Evolutionary conservation across 73 alveolate genomes (phyloP).

Genomic region (Paramecium sonneborni): DNA sequence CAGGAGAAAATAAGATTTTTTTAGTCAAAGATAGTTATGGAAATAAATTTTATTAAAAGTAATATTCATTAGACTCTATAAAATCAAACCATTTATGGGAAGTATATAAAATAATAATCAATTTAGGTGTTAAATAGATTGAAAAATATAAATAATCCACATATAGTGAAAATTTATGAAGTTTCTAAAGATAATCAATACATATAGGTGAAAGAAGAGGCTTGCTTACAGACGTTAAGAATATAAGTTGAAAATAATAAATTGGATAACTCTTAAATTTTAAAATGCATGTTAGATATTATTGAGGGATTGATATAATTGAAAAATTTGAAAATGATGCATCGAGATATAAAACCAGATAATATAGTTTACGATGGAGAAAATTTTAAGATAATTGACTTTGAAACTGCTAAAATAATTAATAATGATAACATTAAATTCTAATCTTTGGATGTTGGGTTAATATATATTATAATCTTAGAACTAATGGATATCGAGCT

Average conservation of each 20-base stretch:
- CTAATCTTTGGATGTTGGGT: background rate
- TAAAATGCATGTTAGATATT: background rate
- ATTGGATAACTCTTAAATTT: background rate
- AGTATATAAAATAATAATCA: background rate
- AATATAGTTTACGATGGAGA: background rate
- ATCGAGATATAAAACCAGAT: background rate
- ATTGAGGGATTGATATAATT: background rate
- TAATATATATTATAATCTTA: conserved; percentile 35
- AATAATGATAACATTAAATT: background rate
- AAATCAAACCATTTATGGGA: background rate
- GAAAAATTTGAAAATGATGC: background rate
- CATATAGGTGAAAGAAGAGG: background rate
- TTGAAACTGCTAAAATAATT: background rate
- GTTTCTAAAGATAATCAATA: background rate
- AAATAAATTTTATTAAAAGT: background rate
- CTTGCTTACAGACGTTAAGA: background rate
- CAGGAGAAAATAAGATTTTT: background rate
- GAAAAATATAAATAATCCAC: background rate
- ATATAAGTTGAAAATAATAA: too few relatives aligned
- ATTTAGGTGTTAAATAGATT: background rate
- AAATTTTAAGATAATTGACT: background rate
- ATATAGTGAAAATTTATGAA: background rate
- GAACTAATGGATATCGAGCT: conserved; percentile 83
- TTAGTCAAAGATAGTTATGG: background rate
- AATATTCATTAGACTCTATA: too few relatives aligned